Evolutionary conservation across 441 rosid genomes (phyloP), one percentile per base, ranked within the genome.

Genomic region (Erodium moschatum): DNA sequence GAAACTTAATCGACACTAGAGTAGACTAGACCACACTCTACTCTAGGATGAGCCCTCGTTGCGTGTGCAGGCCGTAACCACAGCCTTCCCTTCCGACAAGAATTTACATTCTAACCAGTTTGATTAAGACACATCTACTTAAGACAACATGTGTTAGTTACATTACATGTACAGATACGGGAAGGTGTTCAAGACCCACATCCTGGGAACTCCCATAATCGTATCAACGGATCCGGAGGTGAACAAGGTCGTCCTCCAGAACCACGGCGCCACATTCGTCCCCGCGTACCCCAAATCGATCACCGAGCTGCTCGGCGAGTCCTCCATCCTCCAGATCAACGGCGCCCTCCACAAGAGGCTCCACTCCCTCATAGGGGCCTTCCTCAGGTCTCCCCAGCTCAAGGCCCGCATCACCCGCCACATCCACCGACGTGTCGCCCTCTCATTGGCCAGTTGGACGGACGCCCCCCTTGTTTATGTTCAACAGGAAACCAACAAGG

Each of bases 171-270:
- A 5, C 62, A 87, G 92, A 70, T 82, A 85, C 50, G 92, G 92
- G 65, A 82, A 82, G 68, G 92, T 84, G 77, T 87, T 87, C 75
- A 87, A 83, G 77, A 80, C 92, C 35, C 83, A 87, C 76, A 85
- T 87, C 29, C 73, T 87, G 79, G 92, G 92, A 72, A 86, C 88
- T 48, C 90, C 92, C 48, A 84, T 87, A 5, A 84, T 87, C 66
- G 83, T 87, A 68, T 87, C 92, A n/a, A 87, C 90, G 1, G 92
- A 87, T 75, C 80, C 92, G 29, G 89, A 85, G 35, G 87, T 85
- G 71, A 87, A 87, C 86, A 87, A 84, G 82, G 87, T 81, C 64
- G 82, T 87, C 58, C 76, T 87, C 63, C 90, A 83, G 72, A 83
- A 87, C 82, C 90, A 87, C 71, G 86, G 92, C 61, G 84, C 76